Conservation (phyloP, 768 basidiomycete genomes). For the Xanthoconium purpureum region DNA sequence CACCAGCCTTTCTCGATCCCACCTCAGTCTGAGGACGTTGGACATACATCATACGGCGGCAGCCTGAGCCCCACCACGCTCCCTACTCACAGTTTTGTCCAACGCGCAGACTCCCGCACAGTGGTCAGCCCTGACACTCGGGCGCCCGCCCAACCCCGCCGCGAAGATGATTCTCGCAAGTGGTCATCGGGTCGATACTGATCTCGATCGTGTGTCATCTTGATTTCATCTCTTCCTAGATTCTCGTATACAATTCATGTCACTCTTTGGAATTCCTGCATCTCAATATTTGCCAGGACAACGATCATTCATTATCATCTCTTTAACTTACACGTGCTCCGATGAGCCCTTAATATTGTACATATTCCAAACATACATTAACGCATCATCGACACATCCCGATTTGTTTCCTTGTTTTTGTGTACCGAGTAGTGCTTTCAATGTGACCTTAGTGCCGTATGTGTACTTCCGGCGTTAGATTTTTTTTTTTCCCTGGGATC, state of each 20-base stretch:
- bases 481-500: conserved; percentile 9
- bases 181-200: conserved; percentile 47
- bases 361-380: conserved; percentile 34
- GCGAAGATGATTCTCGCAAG: conserved; percentile 46
- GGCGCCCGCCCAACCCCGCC: conserved; percentile 38
- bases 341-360: conserved; percentile 34
- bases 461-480: conserved; percentile 27
- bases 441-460: conserved; percentile 27
- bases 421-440: conserved; percentile 26
- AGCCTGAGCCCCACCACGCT: conserved; percentile 31
- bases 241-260: conserved; percentile 34
- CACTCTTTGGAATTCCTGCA: conserved; percentile 33
- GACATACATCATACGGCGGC: conserved; percentile 34
- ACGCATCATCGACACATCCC: conserved; percentile 28
- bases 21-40: conserved; percentile 33
- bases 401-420: conserved; percentile 15
- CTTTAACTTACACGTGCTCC: conserved; percentile 34
- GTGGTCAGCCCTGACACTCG: conserved; percentile 31
- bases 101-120: conserved; percentile 41
- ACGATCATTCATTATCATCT: conserved; percentile 36
- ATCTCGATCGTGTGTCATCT: conserved; percentile 35
- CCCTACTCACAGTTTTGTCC: conserved; percentile 36
- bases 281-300: conserved; percentile 33
- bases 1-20: conserved; percentile 51
- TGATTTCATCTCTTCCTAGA: conserved; percentile 36